Conservation (phyloP, 1,284 basidiomycete species). For the Pseudozyma flocculosa region DNA sequence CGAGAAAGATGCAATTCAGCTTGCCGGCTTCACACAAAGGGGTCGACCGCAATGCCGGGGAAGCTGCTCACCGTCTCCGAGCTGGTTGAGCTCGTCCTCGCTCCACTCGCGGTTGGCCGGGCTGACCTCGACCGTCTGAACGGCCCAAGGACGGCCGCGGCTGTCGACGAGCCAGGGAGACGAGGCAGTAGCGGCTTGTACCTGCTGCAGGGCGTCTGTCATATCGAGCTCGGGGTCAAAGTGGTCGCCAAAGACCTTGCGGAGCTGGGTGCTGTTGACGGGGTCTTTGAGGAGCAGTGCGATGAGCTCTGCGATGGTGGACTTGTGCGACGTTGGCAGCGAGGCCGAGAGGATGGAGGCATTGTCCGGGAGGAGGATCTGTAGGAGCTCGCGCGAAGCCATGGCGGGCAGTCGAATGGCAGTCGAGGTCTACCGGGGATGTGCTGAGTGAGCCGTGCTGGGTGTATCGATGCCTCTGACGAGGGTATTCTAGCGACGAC, state of each 20-base stretch:
- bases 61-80: slow-evolving; percentile 30
- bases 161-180: slow-evolving; percentile 38
- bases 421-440: not conserved
- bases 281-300: slow-evolving; percentile 30
- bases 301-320: slow-evolving; percentile 32
- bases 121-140: slow-evolving; percentile 30
- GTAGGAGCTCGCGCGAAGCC: slow-evolving; percentile 33
- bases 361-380: slow-evolving; percentile 43
- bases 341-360: slow-evolving; percentile 34
- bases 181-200: not conserved
- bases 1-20: not conserved
- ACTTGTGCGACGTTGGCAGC: slow-evolving; percentile 15
- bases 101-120: slow-evolving; percentile 42
- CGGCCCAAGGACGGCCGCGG: slow-evolving; percentile 34
- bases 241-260: slow-evolving; percentile 33
- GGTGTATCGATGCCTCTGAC: too few relatives aligned
- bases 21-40: too few relatives aligned
- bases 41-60: too few relatives aligned
- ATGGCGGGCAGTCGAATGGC: slow-evolving; percentile 2
- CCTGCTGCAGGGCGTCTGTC: not conserved
- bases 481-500: too few relatives aligned
- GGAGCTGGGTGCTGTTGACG: slow-evolving; percentile 23
- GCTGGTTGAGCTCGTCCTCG: slow-evolving; percentile 23
- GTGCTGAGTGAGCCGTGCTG: too few relatives aligned
- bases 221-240: slow-evolving; percentile 9